phyloP scores from a whole-genome alignment of 441 rosid species.

The Populus hybrid region DNA sequence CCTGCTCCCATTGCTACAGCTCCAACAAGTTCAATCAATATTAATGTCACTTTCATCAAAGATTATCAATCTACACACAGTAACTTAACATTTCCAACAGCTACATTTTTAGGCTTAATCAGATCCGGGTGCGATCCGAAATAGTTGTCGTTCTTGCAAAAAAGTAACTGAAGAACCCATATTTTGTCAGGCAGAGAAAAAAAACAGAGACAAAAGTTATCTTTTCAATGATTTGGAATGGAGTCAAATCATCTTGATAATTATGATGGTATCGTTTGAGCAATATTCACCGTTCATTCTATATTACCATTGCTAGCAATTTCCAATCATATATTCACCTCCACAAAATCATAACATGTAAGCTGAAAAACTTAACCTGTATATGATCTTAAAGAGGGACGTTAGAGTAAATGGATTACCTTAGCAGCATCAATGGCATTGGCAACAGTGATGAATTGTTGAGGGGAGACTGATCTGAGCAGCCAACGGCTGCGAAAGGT shows the following conservation, averaged over 20 bases:
- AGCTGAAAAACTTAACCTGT: too few relatives aligned
- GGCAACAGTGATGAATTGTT: constrained; percentile 66
- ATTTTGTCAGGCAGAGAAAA: background rate
- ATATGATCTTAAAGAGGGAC: background rate
- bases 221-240: constrained; percentile 19
- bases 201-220: constrained; percentile 12
- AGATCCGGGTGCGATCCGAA: background rate
- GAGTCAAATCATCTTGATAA: constrained; percentile 2
- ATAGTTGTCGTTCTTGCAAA: background rate
- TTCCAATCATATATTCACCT: background rate
- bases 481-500: constrained; percentile 68
- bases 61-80: too few relatives aligned
- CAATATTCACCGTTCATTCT: background rate
- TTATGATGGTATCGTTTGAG: background rate
- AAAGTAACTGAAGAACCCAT: background rate
- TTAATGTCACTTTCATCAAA: background rate
- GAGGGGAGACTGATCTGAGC: constrained; percentile 61
- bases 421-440: constrained; percentile 75
- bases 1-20: constrained; percentile 76
- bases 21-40: constrained; percentile 4
- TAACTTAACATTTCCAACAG: background rate
- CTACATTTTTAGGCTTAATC: background rate
- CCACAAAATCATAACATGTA: background rate
- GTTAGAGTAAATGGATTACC: constrained; percentile 31
- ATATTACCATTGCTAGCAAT: too few relatives aligned